Evolutionary conservation across 2,329 filamentous ascomycete genomes (phyloP), one percentile per base, ranked within the genome.

Genomic region (Curvularia eragrostidis): DNA sequence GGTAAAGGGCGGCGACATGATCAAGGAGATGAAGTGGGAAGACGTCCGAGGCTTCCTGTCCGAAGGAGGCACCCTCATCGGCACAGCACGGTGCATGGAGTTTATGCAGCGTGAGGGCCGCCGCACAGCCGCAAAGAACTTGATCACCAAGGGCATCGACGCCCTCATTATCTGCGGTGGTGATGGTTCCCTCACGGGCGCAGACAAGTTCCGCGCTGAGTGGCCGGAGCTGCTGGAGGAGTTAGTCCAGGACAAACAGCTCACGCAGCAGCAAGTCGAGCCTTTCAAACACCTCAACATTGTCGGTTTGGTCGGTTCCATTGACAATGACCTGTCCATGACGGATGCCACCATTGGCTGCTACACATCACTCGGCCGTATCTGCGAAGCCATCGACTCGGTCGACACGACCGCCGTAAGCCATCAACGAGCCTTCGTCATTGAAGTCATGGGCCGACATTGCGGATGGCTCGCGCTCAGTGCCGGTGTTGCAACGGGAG

Each of bases 391-490:
- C 73, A 91, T 99, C 57, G 95, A 99, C 80, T 94, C 93, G 73
- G 96, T 99, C 68, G 94, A 99, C 78, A 93, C 94, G 19, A 98
- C 95, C 0, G 94, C 94, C 51, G 89, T 89, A 36, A 97, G 93
- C 26, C 95, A 99, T 78, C 96, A 96, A 64, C 86, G 95, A 69
- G 95, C 95, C 38, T 99, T 99, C 77, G 93, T 99, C 56, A 91
- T 99, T 62, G 95, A 74, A 46, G 95, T 99, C 71, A 99, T 99
- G 95, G 95, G 95, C 48, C 86, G 95, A 58, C 94, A 99, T 79
- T 99, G 95, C 76, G 95, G 95, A 62, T 99, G 95, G 95, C 83
- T 99, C 61, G 95, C 95, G 39, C 84, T 99, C 61, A 97, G 98
- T 89, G 90, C 94, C 13, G 94, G 93, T 71, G 93, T 99, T 21